Conservation (phyloP, 2,329 filamentous ascomycete genomes). For the Aspergillus piperis region DNA sequence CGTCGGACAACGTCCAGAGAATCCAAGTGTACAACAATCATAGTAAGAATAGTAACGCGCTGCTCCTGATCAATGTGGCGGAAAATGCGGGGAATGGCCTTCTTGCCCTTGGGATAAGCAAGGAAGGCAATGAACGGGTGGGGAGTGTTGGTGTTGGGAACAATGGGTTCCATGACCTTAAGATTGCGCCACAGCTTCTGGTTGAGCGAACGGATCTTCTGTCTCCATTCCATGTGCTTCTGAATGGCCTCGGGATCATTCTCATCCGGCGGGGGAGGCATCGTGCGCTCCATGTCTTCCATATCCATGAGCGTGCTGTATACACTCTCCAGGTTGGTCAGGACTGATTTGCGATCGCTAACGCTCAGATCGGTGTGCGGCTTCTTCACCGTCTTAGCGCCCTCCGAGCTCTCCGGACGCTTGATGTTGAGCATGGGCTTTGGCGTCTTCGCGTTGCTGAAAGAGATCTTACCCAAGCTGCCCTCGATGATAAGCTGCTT, state of each 20-base stretch:
- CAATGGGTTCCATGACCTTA: slow-evolving; percentile 91
- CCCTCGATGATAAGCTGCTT: slow-evolving; percentile 96
- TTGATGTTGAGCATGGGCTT: slow-evolving; percentile 96
- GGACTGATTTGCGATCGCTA: slow-evolving; percentile 76
- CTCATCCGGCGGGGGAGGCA: slow-evolving; percentile 68
- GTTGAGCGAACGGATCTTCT: slow-evolving; percentile 70
- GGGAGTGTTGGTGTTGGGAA: slow-evolving; percentile 63
- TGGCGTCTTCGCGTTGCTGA: slow-evolving; percentile 97
- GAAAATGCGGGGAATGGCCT: slow-evolving; percentile 91
- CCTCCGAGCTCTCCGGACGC: slow-evolving; percentile 69
- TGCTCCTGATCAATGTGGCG: slow-evolving; percentile 89
- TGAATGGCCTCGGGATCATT: slow-evolving; percentile 70
- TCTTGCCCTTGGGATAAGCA: slow-evolving; percentile 94
- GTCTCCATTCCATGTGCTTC: slow-evolving; percentile 77
- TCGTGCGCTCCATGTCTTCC: slow-evolving; percentile 85
- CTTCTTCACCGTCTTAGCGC: slow-evolving; percentile 54
- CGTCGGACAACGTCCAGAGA: slow-evolving; percentile 84
- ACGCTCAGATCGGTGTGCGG: slow-evolving; percentile 55
- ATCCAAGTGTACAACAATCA: slow-evolving; percentile 93
- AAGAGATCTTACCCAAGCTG: slow-evolving; percentile 95
- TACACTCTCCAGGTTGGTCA: slow-evolving; percentile 84
- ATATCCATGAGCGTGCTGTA: slow-evolving; percentile 89
- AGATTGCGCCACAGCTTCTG: slow-evolving; percentile 79
- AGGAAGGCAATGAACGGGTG: slow-evolving; percentile 97
- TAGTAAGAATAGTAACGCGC: slow-evolving; percentile 87